phyloP scores from a whole-genome alignment of 1,139 yeast genomes.

The Geotrichum restrictum region DNA sequence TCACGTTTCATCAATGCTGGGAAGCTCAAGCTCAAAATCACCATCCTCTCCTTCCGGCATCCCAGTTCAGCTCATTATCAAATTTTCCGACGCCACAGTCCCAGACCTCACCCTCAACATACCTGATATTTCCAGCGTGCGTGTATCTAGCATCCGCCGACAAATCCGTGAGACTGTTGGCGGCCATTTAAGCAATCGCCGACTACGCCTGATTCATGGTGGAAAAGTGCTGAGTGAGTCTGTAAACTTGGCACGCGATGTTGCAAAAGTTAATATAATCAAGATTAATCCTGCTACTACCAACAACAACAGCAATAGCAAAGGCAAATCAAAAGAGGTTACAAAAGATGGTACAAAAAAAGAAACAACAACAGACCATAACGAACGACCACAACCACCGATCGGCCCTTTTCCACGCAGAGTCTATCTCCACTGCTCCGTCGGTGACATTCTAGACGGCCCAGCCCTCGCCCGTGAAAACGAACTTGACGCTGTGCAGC shows the following conservation, averaged over 20 bases:
- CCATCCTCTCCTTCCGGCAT: background rate
- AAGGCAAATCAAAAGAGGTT: too few relatives aligned
- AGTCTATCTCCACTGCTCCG: slow-evolving; percentile 71
- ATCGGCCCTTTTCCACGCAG: slow-evolving; percentile 25
- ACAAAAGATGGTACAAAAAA: too few relatives aligned
- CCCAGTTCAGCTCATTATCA: slow-evolving; percentile 41
- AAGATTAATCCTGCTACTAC: too few relatives aligned
- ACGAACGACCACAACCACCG: background rate
- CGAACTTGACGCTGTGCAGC: slow-evolving; percentile 51
- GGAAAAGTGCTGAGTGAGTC: slow-evolving; percentile 66
- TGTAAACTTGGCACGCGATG: slow-evolving; percentile 53
- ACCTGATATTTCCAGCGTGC: slow-evolving; percentile 39
- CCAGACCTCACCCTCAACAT: slow-evolving; percentile 47
- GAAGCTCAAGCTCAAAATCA: too few relatives aligned
- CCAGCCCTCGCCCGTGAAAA: slow-evolving; percentile 64
- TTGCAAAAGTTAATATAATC: slow-evolving; percentile 37
- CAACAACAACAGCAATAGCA: slow-evolving; percentile 15
- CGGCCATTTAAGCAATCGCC: slow-evolving; percentile 41
- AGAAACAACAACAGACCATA: background rate
- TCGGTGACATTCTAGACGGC: slow-evolving; percentile 62
- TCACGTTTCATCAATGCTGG: too few relatives aligned
- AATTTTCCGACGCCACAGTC: slow-evolving; percentile 49
- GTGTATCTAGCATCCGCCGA: slow-evolving; percentile 45
- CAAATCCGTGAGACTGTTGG: slow-evolving; percentile 39
- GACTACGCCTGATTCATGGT: slow-evolving; percentile 68